Percentiles rank a stretch among this genome's conserved stretches.
These are phyloP conservation scores for Phoenix dactylifera DNA, from an alignment of 176 grass and related monocot genomes.

Conservation along the genomic window DNA sequence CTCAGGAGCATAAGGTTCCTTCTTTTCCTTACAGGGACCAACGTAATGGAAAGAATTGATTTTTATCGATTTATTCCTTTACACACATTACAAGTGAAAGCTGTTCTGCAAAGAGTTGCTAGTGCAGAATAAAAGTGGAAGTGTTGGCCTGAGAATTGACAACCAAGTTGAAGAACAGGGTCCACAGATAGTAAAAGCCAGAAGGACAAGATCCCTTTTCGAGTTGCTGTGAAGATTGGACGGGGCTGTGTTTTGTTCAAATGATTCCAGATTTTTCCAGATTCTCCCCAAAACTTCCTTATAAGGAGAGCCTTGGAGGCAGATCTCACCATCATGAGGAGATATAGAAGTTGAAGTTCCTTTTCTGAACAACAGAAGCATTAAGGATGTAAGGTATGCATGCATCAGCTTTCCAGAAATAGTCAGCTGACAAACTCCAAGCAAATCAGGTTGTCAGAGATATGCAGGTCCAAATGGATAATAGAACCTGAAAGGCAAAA, in stretches of 20 bases:
- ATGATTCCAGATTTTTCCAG: neutral
- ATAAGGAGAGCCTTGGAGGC: neutral
- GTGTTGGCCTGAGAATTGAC: constrained; percentile 28
- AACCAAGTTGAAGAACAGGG: constrained; percentile 32
- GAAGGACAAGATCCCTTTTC: constrained; percentile 90
- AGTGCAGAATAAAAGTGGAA: constrained; percentile 39
- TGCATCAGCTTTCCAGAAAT: neutral
- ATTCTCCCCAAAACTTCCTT: constrained; percentile 13
- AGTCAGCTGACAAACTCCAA: neutral
- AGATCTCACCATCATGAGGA: neutral
- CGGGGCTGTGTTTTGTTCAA: constrained; percentile 34
- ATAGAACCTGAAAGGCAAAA: constrained; percentile 28
- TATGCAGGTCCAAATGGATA: constrained; percentile 36
- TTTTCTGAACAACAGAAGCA: neutral
- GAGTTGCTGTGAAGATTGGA: constrained; percentile 55
- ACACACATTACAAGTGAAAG: constrained; percentile 40
- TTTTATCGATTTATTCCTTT: constrained; percentile 31
- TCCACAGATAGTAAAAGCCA: constrained; percentile 44
- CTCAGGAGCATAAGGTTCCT: constrained; percentile 69
- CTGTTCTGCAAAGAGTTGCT: constrained; percentile 45
- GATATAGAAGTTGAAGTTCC: neutral
- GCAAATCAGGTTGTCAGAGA: constrained; percentile 17
- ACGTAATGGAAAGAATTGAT: constrained; percentile 27
- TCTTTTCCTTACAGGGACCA: constrained; percentile 27
- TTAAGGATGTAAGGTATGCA: neutral